phyloP scores from a whole-genome alignment of 2,329 filamentous ascomycete genomes.

The Penicillium brevicompactum region DNA sequence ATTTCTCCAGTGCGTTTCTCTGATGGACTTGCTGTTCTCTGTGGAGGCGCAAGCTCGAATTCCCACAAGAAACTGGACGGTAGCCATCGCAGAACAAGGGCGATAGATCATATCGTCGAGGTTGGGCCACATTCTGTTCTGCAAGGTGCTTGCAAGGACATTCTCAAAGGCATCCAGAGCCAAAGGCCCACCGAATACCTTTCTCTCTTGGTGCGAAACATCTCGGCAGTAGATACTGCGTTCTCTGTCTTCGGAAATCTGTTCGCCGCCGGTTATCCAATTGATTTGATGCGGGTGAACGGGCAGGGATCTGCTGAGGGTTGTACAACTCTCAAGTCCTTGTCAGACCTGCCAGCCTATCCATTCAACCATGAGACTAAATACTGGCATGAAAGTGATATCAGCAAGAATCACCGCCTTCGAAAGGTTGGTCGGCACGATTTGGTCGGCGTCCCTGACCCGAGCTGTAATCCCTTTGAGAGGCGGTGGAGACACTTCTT shows the following conservation, averaged over 20 bases:
- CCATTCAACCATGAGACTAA: constrained; percentile 39
- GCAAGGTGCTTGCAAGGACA: constrained; percentile 1
- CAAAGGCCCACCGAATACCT: neutral
- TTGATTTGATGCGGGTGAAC: neutral
- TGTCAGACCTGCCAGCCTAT: constrained; percentile 38
- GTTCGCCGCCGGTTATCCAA: neutral
- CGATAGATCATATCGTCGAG: constrained; percentile 16
- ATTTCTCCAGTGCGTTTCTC: constrained; percentile 17
- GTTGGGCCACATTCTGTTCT: constrained; percentile 29
- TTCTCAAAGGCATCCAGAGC: neutral
- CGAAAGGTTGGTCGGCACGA: neutral
- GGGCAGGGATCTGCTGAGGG: neutral
- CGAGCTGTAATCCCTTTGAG: constrained; percentile 14
- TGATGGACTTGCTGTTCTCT: constrained; percentile 7
- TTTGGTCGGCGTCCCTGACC: constrained; percentile 9
- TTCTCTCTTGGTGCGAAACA: neutral
- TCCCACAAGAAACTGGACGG: neutral
- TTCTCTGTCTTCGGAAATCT: neutral
- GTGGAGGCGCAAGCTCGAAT: neutral
- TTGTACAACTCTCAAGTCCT: neutral
- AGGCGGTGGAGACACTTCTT: constrained; percentile 48
- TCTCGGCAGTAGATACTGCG: neutral
- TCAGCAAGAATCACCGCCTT: constrained; percentile 22
- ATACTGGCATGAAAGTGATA: constrained; percentile 37
- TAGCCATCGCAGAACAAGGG: neutral